These are phyloP conservation scores for Hortiboletus flavorubellus DNA, from an alignment of 768 basidiomycete genomes.

Conservation along the genomic window DNA sequence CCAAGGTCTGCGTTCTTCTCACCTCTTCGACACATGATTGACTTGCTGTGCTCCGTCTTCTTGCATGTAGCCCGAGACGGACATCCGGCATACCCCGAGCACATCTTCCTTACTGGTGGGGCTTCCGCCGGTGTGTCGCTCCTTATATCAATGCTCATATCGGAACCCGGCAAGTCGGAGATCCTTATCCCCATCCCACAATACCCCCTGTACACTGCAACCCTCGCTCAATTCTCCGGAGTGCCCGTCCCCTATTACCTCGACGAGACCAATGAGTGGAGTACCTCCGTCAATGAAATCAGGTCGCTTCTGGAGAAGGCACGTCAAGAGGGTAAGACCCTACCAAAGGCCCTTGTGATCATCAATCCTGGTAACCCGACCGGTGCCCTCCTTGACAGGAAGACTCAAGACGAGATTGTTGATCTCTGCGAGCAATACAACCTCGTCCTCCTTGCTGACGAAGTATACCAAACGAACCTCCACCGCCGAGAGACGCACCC, in stretches of 20 bases:
- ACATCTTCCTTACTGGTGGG: conserved; percentile 94
- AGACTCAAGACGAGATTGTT: conserved; percentile 74
- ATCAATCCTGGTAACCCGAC: conserved; percentile 99
- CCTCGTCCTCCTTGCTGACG: conserved; percentile 92
- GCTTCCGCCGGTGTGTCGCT: conserved; percentile 94
- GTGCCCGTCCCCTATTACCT: conserved; percentile 84
- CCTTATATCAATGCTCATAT: conserved; percentile 75
- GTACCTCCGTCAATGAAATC: conserved; percentile 69
- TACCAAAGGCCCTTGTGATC: conserved; percentile 84
- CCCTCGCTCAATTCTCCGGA: conserved; percentile 84
- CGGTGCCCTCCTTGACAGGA: conserved; percentile 72
- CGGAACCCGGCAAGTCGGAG: conserved; percentile 56
- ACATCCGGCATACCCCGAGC: conserved; percentile 71
- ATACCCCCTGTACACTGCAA: conserved; percentile 96
- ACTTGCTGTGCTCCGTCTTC: neutral
- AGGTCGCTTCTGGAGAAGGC: conserved; percentile 65
- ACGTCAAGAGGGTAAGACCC: conserved; percentile 48
- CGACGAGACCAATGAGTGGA: conserved; percentile 79
- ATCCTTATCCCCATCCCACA: conserved; percentile 97
- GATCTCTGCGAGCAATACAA: conserved; percentile 78
- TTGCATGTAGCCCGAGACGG: conserved; percentile 76
- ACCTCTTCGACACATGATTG: neutral
- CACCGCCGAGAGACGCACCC: conserved; percentile 63
- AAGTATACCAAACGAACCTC: conserved; percentile 97
- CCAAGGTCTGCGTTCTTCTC: conserved; percentile 48